Percentiles rank a stretch among this genome's conserved stretches.
Conservation (phyloP, 441 rosid species). For the Arabidopsis hybrid region DNA sequence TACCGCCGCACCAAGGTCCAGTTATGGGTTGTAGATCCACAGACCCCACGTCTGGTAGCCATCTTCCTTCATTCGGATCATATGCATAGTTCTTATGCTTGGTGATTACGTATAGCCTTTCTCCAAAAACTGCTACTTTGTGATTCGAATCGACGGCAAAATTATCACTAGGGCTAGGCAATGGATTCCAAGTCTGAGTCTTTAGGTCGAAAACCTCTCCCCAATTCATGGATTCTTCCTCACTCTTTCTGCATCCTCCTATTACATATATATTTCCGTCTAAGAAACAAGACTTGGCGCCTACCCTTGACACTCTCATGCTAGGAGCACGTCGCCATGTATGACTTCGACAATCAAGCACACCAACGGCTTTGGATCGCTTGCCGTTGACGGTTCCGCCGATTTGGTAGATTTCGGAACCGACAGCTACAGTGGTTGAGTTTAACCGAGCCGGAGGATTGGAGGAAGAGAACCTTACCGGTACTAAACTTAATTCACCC, state of each 20-base stretch:
- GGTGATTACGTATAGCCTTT: not conserved
- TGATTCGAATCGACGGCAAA: not conserved
- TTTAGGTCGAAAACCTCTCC: not conserved
- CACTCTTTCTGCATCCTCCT: not conserved
- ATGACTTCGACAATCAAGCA: constrained; percentile 25
- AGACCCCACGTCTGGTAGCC: not conserved
- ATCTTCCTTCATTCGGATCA: constrained; percentile 1
- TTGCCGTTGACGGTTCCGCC: not conserved
- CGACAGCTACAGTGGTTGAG: not conserved
- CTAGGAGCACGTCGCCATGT: constrained; percentile 20
- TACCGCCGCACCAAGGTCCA: not conserved
- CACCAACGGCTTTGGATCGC: constrained; percentile 8
- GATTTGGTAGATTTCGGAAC: not conserved
- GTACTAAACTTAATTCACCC: not conserved
- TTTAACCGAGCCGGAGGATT: not conserved
- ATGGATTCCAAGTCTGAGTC: constrained; percentile 22
- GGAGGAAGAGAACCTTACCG: not conserved
- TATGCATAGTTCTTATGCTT: not conserved
- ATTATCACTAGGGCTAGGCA: not conserved
- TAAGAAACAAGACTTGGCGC: not conserved
- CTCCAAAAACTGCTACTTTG: not conserved
- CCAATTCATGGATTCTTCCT: too few species aligned
- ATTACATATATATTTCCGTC: constrained; percentile 6
- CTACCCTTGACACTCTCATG: not conserved
- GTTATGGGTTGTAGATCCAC: not conserved